Evolutionary conservation across 2,329 filamentous ascomycete species (phyloP).

Genomic region (Fusarium incarnatum): DNA sequence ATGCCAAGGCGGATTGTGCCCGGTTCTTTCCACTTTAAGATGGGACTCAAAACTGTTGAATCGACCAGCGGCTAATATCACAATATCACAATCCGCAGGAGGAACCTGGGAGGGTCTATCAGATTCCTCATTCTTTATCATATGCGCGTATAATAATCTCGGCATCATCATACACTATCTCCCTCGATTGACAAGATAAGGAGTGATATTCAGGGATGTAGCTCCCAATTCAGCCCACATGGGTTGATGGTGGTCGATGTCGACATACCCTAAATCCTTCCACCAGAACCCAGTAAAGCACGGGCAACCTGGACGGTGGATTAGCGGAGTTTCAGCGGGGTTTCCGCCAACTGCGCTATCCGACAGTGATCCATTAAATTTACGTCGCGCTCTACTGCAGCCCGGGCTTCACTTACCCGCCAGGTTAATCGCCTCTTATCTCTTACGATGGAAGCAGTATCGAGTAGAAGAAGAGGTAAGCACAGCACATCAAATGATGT

Average conservation of each 20-base stretch:
- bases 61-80: neutral
- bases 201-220: conserved; percentile 22
- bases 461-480: conserved; percentile 40
- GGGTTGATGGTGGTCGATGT: neutral
- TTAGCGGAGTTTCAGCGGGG: conserved; percentile 7
- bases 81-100: neutral
- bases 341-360: conserved; percentile 16
- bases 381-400: neutral
- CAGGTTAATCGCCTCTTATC: neutral
- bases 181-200: conserved; percentile 11
- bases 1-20: neutral
- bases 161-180: neutral
- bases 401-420: neutral
- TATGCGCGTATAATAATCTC: neutral
- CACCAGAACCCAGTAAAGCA: neutral
- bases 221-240: neutral
- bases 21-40: neutral
- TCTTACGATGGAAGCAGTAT: conserved; percentile 15
- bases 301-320: neutral
- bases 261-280: conserved; percentile 1
- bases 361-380: conserved; percentile 1
- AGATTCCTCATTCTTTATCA: neutral
- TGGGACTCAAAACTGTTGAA: neutral
- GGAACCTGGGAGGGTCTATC: neutral
- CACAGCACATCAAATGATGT: too few relatives aligned